Percentiles rank a stretch among this genome's conserved stretches.
Evolutionary conservation across 768 basidiomycete genomes (phyloP).

Genomic region (Serendipita vermifera): DNA sequence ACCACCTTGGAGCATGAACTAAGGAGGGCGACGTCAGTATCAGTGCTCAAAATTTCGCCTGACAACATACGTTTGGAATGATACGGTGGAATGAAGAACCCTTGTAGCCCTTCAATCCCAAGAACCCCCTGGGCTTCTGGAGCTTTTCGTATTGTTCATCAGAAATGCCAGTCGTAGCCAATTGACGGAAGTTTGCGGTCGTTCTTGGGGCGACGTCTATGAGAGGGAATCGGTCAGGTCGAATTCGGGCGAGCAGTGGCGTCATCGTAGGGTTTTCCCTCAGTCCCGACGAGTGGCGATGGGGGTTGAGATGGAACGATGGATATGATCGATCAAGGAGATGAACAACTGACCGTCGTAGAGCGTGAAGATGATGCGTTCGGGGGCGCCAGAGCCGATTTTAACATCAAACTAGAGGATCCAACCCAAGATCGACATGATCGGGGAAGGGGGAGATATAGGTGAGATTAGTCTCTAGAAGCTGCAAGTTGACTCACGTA

Average conservation of each 20-base stretch:
- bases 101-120: constrained; percentile 54
- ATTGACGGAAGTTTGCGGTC: constrained; percentile 65
- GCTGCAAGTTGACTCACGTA: too few relatives aligned
- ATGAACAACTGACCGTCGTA: constrained; percentile 43
- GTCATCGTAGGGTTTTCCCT: background rate
- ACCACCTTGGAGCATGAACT: constrained; percentile 26
- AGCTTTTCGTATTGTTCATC: too few relatives aligned
- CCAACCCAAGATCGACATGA: too few relatives aligned
- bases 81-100: constrained; percentile 53
- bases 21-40: background rate
- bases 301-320: background rate
- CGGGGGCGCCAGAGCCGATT: constrained; percentile 26
- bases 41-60: background rate
- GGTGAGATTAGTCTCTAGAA: too few relatives aligned
- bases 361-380: constrained; percentile 66
- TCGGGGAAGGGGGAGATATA: too few relatives aligned
- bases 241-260: constrained; percentile 11
- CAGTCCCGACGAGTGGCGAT: background rate
- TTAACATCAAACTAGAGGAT: constrained; percentile 30
- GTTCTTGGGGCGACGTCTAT: constrained; percentile 65
- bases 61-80: constrained; percentile 32
- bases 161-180: too few relatives aligned
- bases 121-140: constrained; percentile 26
- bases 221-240: background rate
- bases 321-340: background rate